Conservation (phyloP, 139 green algal genomes). For the Astrephomene gubernaculifera region DNA sequence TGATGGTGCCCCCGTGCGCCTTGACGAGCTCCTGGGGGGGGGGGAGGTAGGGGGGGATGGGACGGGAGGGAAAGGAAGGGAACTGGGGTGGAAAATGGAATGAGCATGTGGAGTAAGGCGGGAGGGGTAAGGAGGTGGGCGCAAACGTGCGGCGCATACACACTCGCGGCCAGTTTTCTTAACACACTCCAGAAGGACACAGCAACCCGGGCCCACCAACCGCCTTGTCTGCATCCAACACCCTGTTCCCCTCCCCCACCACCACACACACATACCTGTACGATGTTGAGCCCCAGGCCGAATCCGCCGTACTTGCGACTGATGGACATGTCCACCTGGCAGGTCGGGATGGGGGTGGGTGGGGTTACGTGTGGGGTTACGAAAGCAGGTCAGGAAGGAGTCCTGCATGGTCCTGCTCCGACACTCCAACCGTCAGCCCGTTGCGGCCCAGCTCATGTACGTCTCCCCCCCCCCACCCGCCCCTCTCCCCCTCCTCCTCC, state of each 20-base stretch:
- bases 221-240: too few relatives aligned
- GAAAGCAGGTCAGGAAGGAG: too few relatives aligned
- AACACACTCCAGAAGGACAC: background rate
- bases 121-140: background rate
- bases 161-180: background rate
- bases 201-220: background rate
- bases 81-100: background rate
- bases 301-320: conserved; percentile 67
- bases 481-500: background rate
- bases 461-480: too few relatives aligned
- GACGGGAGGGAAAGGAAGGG: background rate
- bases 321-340: conserved; percentile 65
- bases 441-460: too few relatives aligned
- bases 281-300: conserved; percentile 64
- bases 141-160: too few relatives aligned
- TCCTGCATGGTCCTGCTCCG: too few relatives aligned
- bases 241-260: too few relatives aligned
- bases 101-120: background rate
- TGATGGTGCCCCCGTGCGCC: conserved; percentile 62
- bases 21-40: conserved; percentile 58
- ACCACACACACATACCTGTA: conserved; percentile 38
- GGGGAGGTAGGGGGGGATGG: background rate
- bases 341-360: too few relatives aligned
- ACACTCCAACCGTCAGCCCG: too few relatives aligned
- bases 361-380: too few relatives aligned